Evolutionary conservation across 192 early-diverging fungal species (phyloP).

Genomic region (Coemansia sp.): DNA sequence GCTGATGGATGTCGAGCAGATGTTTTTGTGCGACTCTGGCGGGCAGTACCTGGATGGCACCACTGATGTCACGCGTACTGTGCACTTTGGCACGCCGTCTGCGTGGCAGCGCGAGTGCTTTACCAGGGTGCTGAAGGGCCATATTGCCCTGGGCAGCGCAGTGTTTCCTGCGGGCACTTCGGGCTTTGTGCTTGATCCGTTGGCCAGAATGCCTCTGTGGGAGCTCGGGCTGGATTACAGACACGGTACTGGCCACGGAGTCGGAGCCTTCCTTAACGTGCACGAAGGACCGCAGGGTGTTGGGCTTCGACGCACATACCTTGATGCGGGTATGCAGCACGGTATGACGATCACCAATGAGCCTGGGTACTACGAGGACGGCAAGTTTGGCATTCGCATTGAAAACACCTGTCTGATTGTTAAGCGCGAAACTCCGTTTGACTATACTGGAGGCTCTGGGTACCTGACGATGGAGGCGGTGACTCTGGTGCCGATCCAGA

Average conservation of each 20-base stretch:
- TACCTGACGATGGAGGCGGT: constrained; percentile 91
- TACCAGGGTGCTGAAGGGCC: constrained; percentile 97
- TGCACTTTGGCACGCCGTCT: constrained; percentile 83
- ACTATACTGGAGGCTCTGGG: constrained; percentile 75
- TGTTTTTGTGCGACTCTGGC: constrained; percentile 96
- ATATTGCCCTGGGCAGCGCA: constrained; percentile 85
- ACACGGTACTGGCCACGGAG: constrained; percentile 98
- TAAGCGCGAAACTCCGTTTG: constrained; percentile 65
- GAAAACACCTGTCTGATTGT: constrained; percentile 89
- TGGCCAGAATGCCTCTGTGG: constrained; percentile 88
- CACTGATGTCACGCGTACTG: constrained; percentile 95
- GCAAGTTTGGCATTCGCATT: constrained; percentile 94
- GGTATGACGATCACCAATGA: constrained; percentile 98
- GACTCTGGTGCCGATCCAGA: constrained; percentile 85
- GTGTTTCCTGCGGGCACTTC: constrained; percentile 86
- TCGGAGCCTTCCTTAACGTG: constrained; percentile 92
- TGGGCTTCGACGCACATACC: constrained; percentile 67
- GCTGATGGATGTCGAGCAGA: constrained; percentile 63
- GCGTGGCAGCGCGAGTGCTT: constrained; percentile 86
- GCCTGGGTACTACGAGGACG: constrained; percentile 98
- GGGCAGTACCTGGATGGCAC: constrained; percentile 96
- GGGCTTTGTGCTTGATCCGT: constrained; percentile 86
- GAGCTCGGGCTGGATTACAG: constrained; percentile 89
- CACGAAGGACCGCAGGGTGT: constrained; percentile 97
- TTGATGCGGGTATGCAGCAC: constrained; percentile 70